Evolutionary conservation across 345 rosid species (phyloP), one percentile per base, ranked within the genome.

Genomic region (Dipteronia sinensis): DNA sequence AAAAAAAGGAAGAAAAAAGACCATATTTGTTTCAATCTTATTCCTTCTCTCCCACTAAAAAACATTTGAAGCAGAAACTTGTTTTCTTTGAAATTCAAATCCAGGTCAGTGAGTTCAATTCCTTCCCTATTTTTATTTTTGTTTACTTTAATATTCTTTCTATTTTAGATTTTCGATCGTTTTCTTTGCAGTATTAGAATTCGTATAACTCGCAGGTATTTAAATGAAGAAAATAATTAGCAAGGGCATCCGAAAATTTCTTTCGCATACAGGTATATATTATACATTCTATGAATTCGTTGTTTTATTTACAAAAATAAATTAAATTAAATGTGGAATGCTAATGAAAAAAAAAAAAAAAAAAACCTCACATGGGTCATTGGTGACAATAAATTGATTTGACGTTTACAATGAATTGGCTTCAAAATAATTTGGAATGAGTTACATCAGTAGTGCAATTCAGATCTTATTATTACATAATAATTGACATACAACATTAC

Each of bases 191-290:
- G 64, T 6, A 6, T 22, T 20, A 7, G 27, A 19, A 16, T 72
- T 47, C 65, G 6, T 10, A 10, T 44, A 7, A 65, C 11, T 59
- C 47, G 20, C 49, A 22, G 10, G 0, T 20, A 29, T 53, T 38
- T 16, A 12, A 74, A 88, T 88, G 91, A 82, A 75, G 53, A 83
- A 67, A 62, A 67, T 62, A 75, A 38, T 81, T 0, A 3, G 20
- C 10, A 64, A 82, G 12, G 46, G 73, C 49, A 47, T 86, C 72
- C 77, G 42, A 74, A 83, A 77, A 49, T 70, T 82, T 34, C 67
- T 86, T 69, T 56, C 83, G 1, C 23, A 34, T 13, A 15, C 68
- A 16, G 86, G 89, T 84, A 19, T 2, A 12, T 44, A n/a, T 7
- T 58, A 2, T 4, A 1, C 10, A 1, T 8, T 6, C 5, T n/a